Percentiles rank a stretch among this genome's conserved stretches.
Conservation (phyloP, 192 early-diverging fungal species). For the Coemansia sp. region DNA sequence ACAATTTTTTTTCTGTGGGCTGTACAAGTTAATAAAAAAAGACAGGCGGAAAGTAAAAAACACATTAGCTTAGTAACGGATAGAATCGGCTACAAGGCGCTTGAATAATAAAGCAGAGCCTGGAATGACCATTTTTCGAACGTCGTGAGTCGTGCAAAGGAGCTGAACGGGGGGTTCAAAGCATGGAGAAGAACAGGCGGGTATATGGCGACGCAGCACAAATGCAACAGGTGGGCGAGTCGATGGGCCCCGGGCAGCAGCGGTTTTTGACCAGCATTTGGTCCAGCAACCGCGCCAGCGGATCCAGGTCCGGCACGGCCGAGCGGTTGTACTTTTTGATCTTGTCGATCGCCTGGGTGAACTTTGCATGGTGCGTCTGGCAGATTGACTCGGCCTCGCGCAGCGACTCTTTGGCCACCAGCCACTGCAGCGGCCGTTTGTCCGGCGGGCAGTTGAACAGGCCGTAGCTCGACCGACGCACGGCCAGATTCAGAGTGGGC, state of each 20-base stretch:
- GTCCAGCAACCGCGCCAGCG: slow-evolving; percentile 26
- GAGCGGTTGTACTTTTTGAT: slow-evolving; percentile 18
- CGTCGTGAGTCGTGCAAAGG: no score
- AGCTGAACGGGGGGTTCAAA: slow-evolving; percentile 4
- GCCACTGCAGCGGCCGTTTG: slow-evolving; percentile 30
- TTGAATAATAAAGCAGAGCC: no score
- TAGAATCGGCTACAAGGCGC: no score
- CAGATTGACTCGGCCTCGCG: slow-evolving; percentile 24
- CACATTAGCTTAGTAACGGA: not conserved
- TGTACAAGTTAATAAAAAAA: slow-evolving; percentile 5
- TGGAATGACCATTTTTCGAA: no score
- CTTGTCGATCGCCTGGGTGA: slow-evolving; percentile 23
- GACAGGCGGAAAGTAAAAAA: not conserved
- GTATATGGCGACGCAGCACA: slow-evolving; percentile 45
- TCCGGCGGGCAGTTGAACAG: slow-evolving; percentile 40
- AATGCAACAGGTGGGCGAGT: slow-evolving; percentile 31
- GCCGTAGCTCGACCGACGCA: slow-evolving; percentile 24
- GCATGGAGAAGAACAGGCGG: slow-evolving; percentile 47
- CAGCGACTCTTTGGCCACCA: slow-evolving; percentile 42
- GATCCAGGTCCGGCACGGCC: slow-evolving; percentile 19
- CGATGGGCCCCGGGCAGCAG: slow-evolving; percentile 11
- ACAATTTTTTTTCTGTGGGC: no score
- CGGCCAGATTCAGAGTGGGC: slow-evolving; percentile 4
- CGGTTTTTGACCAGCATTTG: slow-evolving; percentile 15
- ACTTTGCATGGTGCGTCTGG: slow-evolving; percentile 34